Base-by-base conservation (phyloP, 1,139 yeast species). In the Yarrowia galli region DNA sequence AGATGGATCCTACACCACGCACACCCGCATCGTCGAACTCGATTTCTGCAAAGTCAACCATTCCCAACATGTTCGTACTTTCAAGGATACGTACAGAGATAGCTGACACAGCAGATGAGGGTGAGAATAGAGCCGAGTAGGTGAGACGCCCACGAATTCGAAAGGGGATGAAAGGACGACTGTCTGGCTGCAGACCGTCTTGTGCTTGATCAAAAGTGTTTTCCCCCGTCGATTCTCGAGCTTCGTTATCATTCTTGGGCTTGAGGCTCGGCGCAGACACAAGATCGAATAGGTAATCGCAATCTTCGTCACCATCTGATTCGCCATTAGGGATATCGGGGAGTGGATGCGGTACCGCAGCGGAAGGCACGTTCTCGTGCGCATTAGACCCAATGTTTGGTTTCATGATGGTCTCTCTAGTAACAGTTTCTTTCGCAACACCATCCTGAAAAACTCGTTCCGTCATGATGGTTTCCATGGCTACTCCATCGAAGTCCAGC, bases 1-100 rank as follows among this genome's bases (percentile, higher is more conserved):
- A 36, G 22, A 58, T 58, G 10, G 64, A 58, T 1, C 64, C 64
- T 28, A 58, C 64, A 15, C 64, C 64, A 13, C 64, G 64, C 13
- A 58, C 51, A 1, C 28, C 51, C 0, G 64, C 32, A 9, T 58
- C 64, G 15, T 58, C 64, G 18, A 58, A 58, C 48, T 58, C 64
- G 32, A 58, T 42, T 10, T 42, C 64, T 9, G 64, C 49, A 43
- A 58, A 58, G 13, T 58, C 64, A 2, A 58, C 64, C 64, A 58
- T 58, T 7, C 64, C 64, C 25, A 58, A 18, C 64, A 58, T 58
- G 40, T 58, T 58, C 15, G 64, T 43, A 18, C 51, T 43, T 16
- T 58, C 64, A 2, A 58, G 40, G 16, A 58, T 43, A 3, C 64
- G 64, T 16, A 58, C 64, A 0, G 64, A 58, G 20, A 58, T 58